Base-by-base conservation (phyloP, 768 basidiomycete genomes). In the Suillus sp. region DNA sequence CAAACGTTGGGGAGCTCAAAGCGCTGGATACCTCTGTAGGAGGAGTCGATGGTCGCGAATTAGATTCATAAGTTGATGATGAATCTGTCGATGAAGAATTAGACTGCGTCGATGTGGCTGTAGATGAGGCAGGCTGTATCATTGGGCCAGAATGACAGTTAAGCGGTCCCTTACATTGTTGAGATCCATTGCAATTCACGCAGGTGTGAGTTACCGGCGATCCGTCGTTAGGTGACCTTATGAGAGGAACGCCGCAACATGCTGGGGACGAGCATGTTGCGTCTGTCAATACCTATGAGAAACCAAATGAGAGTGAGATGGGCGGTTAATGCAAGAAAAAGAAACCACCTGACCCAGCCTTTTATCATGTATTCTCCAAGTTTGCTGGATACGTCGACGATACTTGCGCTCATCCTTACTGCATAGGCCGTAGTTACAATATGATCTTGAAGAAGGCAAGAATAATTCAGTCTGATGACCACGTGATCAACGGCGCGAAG, bases 321-420 rank as follows among this genome's bases (percentile, higher is more conserved):
- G 22, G 56, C 43, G 27, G 18, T 18, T 22, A 4, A 54, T 47
- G 8, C 22, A 47, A 14, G 40, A 32, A 38, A 60, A 11, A 45
- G 61, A 51, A 10, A 20, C 27, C 40, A 7, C 70, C 79, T 64
- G 63, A 90, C 91, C 90, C 90, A 92, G 67, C 91, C 91, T 73
- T 84, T 86, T 66, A 92, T 77, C 86, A 93, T 86, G 65, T 84
- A 88, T 66, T 88, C 83, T 5, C 89, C 89, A 18, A 93, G 80
- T 43, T 77, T 82, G 63, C 76, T 75, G n/a, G 91, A 85, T 11
- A 90, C 81, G 68, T 89, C 83, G 45, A 79, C 73, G 48, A 86
- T 75, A 34, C 76, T 81, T 32, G 77, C 80, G 43, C 78, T 77
- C 87, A 89, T 89, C 34, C 60, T 30, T 51, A 62, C 5, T 47